Percentiles rank a stretch among this genome's conserved stretches.
phyloP scores from a whole-genome alignment of 2,329 filamentous ascomycete species.

The Penicillium sp. region DNA sequence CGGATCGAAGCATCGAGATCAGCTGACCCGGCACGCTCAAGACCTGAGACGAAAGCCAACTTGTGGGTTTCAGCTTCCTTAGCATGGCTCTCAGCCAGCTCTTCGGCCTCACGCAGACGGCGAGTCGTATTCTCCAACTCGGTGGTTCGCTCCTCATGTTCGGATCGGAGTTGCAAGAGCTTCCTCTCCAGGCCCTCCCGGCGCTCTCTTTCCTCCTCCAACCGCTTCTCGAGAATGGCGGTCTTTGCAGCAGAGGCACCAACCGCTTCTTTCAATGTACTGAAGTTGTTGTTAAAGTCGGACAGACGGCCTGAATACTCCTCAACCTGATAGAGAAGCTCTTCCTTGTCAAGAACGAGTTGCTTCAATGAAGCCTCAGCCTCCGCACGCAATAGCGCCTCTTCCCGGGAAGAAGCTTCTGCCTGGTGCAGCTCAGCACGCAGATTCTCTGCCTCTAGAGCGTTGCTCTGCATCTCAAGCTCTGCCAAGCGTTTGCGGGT shows the following conservation, averaged over 20 bases:
- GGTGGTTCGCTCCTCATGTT: conserved; percentile 76
- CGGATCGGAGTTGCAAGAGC: conserved; percentile 71
- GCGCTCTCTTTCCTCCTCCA: conserved; percentile 74
- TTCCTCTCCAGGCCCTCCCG: conserved; percentile 76
- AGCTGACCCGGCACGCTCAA: conserved; percentile 67
- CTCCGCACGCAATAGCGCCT: conserved; percentile 75
- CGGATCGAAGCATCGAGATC: conserved; percentile 38
- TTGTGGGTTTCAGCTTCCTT: conserved; percentile 85
- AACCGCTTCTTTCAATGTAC: conserved; percentile 75
- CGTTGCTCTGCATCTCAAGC: conserved; percentile 79
- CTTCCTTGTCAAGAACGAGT: conserved; percentile 82
- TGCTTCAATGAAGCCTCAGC: conserved; percentile 73
- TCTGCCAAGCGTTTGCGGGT: conserved; percentile 81
- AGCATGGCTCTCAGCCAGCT: conserved; percentile 82
- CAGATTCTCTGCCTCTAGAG: conserved; percentile 80
- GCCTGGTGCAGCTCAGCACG: conserved; percentile 81
- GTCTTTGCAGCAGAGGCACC: conserved; percentile 77
- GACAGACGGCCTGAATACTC: conserved; percentile 67
- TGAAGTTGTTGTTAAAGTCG: conserved; percentile 70
- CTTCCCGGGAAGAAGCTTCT: conserved; percentile 76
- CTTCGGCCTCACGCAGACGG: conserved; percentile 80
- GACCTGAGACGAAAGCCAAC: conserved; percentile 75
- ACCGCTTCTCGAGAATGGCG: conserved; percentile 72
- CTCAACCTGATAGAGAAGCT: conserved; percentile 68
- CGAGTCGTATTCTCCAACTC: conserved; percentile 76